Conservation (phyloP, 352 stramenopile genomes). For the Elongisporangium prolatum region DNA sequence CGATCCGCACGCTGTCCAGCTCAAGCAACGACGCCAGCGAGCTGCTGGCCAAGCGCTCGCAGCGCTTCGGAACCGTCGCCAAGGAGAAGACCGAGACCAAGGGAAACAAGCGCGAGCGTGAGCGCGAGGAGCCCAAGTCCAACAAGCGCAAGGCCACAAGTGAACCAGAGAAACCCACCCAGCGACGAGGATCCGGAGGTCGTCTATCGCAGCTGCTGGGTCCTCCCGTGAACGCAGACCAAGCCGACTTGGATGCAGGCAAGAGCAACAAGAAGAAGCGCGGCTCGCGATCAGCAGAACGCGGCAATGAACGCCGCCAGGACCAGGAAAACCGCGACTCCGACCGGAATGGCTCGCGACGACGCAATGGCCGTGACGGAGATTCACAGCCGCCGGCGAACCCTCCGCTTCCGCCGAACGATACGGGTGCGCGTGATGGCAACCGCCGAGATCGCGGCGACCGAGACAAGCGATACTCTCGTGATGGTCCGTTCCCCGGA, state of each 20-base stretch:
- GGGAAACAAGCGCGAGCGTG: constrained; percentile 20
- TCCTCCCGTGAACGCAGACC: constrained; percentile 71
- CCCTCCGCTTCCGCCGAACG: constrained; percentile 26
- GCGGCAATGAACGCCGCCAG: constrained; percentile 6
- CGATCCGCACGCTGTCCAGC: constrained; percentile 48
- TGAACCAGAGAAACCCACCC: constrained; percentile 8
- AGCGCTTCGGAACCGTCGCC: constrained; percentile 64
- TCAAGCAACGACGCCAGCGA: constrained; percentile 39
- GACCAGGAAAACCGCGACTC: constrained; percentile 27
- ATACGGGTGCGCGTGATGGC: constrained; percentile 11
- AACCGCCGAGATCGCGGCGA: constrained; percentile 17
- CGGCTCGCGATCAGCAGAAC: constrained; percentile 14
- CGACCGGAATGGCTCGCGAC: constrained; percentile 6
- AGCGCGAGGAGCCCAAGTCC: constrained; percentile 3
- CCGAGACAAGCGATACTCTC: constrained; percentile 14
- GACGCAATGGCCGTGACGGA: constrained; percentile 19
- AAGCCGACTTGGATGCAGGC: constrained; percentile 67
- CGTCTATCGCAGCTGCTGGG: constrained; percentile 49
- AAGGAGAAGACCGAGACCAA: constrained; percentile 15
- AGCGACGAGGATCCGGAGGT: constrained; percentile 13
- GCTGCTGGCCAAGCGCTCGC: constrained; percentile 63
- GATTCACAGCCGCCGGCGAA: constrained; percentile 7
- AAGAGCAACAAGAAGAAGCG: constrained; percentile 73
- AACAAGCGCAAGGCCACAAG: constrained; percentile 14
- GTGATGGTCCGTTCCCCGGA: constrained; percentile 34